Evolutionary conservation across 2,329 filamentous ascomycete genomes (phyloP).

Genomic region (Fusarium solani-melongenae): DNA sequence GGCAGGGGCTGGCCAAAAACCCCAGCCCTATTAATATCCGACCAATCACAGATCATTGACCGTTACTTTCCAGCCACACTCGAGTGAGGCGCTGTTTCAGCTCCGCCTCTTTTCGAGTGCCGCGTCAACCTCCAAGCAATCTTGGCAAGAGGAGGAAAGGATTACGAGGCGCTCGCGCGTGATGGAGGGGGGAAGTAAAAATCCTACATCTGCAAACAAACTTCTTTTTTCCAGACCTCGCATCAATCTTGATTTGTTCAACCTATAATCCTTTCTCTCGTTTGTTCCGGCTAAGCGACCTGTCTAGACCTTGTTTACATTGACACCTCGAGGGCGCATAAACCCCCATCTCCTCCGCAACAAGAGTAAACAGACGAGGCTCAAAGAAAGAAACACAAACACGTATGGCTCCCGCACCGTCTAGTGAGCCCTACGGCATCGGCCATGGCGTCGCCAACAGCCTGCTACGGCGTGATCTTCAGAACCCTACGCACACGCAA

Average conservation of each 20-base stretch:
- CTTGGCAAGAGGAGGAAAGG: conserved; percentile 32
- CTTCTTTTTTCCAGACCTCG: background rate
- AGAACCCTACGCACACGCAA: conserved; percentile 73
- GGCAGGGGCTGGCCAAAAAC: conserved; percentile 29
- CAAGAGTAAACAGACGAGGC: background rate
- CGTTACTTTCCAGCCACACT: conserved; percentile 37
- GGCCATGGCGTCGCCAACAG: conserved; percentile 21
- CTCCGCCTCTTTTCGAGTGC: conserved; percentile 42
- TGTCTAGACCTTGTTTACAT: background rate
- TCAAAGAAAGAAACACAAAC: background rate
- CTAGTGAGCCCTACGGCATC: conserved; percentile 27
- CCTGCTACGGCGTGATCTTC: conserved; percentile 63
- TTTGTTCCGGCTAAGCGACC: background rate
- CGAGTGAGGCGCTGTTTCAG: conserved; percentile 42
- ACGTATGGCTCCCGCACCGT: conserved; percentile 34
- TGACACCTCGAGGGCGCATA: background rate
- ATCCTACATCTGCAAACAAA: background rate
- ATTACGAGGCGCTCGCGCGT: conserved; percentile 38
- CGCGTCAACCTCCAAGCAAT: conserved; percentile 41
- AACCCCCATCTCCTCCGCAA: background rate
- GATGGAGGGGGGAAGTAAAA: background rate
- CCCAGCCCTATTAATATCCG: conserved; percentile 40
- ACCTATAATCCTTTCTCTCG: conserved; percentile 8
- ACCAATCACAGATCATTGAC: conserved; percentile 14
- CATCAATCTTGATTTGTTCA: background rate